These are phyloP conservation scores for Fusarium citri DNA, from an alignment of 2,329 filamentous ascomycete genomes.

Conservation along the genomic window DNA sequence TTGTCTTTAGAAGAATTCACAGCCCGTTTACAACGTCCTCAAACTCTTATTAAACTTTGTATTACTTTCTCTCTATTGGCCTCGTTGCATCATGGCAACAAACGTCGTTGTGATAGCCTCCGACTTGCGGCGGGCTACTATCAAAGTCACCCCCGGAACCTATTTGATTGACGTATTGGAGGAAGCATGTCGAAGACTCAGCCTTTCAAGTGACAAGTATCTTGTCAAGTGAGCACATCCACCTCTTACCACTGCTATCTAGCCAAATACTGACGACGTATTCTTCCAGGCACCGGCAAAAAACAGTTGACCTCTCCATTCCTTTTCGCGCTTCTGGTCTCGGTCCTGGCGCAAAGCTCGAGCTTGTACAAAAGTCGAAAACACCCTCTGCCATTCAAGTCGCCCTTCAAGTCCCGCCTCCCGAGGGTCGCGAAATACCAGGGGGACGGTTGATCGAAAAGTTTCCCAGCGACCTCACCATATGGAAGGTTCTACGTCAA, in stretches of 20 bases:
- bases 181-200: slow-evolving; percentile 88
- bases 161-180: slow-evolving; percentile 86
- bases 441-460: slow-evolving; percentile 82
- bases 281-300: slow-evolving; percentile 78
- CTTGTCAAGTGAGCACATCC: slow-evolving; percentile 75
- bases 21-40: background rate
- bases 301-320: slow-evolving; percentile 84
- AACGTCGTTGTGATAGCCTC: slow-evolving; percentile 90
- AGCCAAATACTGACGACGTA: background rate
- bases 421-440: slow-evolving; percentile 71
- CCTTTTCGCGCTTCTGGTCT: slow-evolving; percentile 87
- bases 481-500: slow-evolving; percentile 91
- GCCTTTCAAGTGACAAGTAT: slow-evolving; percentile 77
- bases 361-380: slow-evolving; percentile 87
- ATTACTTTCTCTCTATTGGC: background rate
- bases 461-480: slow-evolving; percentile 85
- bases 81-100: slow-evolving; percentile 72
- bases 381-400: slow-evolving; percentile 88
- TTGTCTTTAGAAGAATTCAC: background rate
- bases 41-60: background rate
- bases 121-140: slow-evolving; percentile 77
- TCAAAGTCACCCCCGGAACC: slow-evolving; percentile 86
- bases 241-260: background rate
- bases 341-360: slow-evolving; percentile 86
- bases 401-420: slow-evolving; percentile 84